A percentile compares a stretch with the other conserved stretches of the same genome.
Conservation (phyloP, 2,329 filamentous ascomycete species). For the Emergomyces pasteurianus region DNA sequence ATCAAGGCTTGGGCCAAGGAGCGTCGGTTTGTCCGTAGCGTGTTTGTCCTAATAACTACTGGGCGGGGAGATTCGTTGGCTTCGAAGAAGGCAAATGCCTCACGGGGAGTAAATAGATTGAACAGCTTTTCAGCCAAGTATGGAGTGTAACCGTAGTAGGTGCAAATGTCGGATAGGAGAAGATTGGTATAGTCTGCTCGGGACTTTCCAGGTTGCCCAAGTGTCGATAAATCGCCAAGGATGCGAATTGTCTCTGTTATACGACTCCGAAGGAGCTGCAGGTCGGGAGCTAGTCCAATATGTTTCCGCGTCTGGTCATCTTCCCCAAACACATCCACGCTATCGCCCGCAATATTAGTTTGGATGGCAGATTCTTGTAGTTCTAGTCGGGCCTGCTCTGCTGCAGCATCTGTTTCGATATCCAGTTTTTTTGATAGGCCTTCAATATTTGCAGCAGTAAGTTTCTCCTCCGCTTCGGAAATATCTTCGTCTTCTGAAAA, state of each 20-base stretch:
- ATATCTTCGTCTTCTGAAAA: conserved; percentile 94
- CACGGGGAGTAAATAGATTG: conserved; percentile 78
- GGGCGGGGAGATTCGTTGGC: conserved; percentile 92
- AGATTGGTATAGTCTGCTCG: conserved; percentile 79
- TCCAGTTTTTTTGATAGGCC: conserved; percentile 81
- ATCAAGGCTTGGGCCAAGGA: conserved; percentile 89
- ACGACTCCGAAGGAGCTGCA: conserved; percentile 75
- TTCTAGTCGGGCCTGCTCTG: conserved; percentile 72
- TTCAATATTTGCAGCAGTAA: conserved; percentile 93
- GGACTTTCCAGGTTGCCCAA: conserved; percentile 68
- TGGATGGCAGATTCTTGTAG: conserved; percentile 75
- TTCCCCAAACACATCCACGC: conserved; percentile 50
- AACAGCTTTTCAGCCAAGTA: conserved; percentile 95
- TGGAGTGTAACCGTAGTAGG: conserved; percentile 91
- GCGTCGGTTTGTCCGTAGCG: conserved; percentile 61
- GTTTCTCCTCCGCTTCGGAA: conserved; percentile 74
- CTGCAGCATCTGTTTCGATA: conserved; percentile 61
- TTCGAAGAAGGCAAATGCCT: conserved; percentile 97
- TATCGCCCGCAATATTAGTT: conserved; percentile 81
- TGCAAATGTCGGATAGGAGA: conserved; percentile 81
- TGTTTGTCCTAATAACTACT: conserved; percentile 94
- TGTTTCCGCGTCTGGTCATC: conserved; percentile 47
- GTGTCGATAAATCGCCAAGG: conserved; percentile 72
- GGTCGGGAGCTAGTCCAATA: conserved; percentile 64
- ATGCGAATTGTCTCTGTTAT: conserved; percentile 92